Evolutionary conservation across 2,329 filamentous ascomycete genomes (phyloP), one percentile per base, ranked within the genome.

Genomic region (Akanthomyces muscarius): DNA sequence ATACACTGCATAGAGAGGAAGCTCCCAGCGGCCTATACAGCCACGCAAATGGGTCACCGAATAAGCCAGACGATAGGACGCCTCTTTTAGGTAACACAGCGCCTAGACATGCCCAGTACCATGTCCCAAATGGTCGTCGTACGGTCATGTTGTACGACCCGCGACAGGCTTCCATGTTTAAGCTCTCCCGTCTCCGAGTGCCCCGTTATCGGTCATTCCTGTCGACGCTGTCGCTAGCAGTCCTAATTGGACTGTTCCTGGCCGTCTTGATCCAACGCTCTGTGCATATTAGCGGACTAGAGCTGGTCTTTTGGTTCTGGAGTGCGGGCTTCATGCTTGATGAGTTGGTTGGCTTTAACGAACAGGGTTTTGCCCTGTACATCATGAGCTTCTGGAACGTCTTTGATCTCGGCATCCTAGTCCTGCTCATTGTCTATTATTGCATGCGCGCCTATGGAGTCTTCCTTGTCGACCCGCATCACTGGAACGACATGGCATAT

Each of bases 321-420:
- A 96, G 92, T 72, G 91, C 92, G 30, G 94, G 94, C 0, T 97
- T 96, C 75, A 96, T 97, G 92, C 85, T 97, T 38, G 94, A 97
- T 71, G 94, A 97, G 76, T 84, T 98, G 25, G 92, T 97, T 21
- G 93, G 93, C 13, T 97, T 97, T 80, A 97, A 93, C 68, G 94
- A 98, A 74, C 92, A 97, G 76, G 94, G 94, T 3, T 97, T 97
- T 73, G 93, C 92, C 44, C 84, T 98, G 36, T 98, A 97, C 76
- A 91, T 97, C 71, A 94, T 97, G 87, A 96, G 92, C 73, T 95
- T 97, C 74, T 97, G 94, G 94, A 97, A 97, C 74, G 86, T 93
- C 44, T 97, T 97, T 74, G 94, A 97, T 72, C 80, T 97, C 44
- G 93, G 93, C 10, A 97, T 97, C 60, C 78, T 97, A 59, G 78